Evolutionary conservation across 768 basidiomycete species (phyloP), one percentile per base, ranked within the genome.

Genomic region (Naganishia vishniacii): DNA sequence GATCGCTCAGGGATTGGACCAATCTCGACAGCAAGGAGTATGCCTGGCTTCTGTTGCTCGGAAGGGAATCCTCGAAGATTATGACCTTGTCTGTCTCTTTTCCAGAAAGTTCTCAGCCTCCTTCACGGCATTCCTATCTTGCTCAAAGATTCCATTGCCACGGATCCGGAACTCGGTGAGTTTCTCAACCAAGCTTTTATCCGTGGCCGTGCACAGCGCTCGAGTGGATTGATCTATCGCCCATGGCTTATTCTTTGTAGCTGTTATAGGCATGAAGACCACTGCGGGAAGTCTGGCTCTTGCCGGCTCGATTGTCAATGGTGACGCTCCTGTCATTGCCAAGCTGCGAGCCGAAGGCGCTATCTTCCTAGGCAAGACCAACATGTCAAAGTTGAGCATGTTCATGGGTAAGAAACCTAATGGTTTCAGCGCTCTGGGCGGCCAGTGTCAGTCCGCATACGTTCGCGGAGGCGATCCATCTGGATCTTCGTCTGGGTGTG

Each of bases 211-310:
- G n/a, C n/a, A n/a, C n/a, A n/a, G n/a, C n/a, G n/a, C n/a, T n/a
- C n/a, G n/a, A n/a, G n/a, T n/a, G n/a, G n/a, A n/a, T n/a, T n/a
- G n/a, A n/a, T n/a, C n/a, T n/a, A n/a, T n/a, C n/a, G n/a, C n/a
- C n/a, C n/a, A n/a, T n/a, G n/a, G n/a, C n/a, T n/a, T n/a, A n/a
- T n/a, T n/a, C n/a, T n/a, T n/a, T n/a, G n/a, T n/a, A n/a, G n/a
- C n/a, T n/a, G n/a, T n/a, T n/a, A n/a, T n/a, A n/a, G 72, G 72
- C n/a, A 71, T 75, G 72, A 66, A 68, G 29, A 75, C 73, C 9
- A 71, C 72, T 0, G 71, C 72, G 0, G 73, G 73, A 15, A 66
- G 64, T 42, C 65, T 49, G 8, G 73, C 67, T 8, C 53, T 69
- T 16, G 68, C 68, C 29, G 67, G 68, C 2, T 60, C 67, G 25